Conservation (phyloP, 164 flowering plant species). For the Paratinospora sagittata region DNA sequence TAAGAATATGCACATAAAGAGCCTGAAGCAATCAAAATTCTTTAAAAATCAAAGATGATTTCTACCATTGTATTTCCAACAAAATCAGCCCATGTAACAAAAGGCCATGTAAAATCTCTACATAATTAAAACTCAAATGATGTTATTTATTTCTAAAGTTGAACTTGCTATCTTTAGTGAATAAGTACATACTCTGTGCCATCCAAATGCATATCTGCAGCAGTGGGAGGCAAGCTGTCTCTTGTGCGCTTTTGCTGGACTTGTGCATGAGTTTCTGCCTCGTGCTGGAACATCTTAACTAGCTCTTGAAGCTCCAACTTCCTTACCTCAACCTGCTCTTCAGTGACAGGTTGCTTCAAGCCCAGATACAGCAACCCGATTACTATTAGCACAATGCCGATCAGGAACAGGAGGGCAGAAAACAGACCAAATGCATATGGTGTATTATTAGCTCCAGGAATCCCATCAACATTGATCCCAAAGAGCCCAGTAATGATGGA, state of each 20-base stretch:
- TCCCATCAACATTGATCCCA: conserved; percentile 95
- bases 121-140: neutral
- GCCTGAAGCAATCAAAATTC: neutral
- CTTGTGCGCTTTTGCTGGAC: conserved; percentile 41
- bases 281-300: conserved; percentile 89
- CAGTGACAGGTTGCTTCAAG: conserved; percentile 53
- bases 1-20: neutral
- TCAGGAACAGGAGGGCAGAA: conserved; percentile 41
- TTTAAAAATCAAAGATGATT: neutral
- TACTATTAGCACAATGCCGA: conserved; percentile 55
- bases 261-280: conserved; percentile 89
- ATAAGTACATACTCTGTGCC: conserved; percentile 24
- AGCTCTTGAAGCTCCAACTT: conserved; percentile 74
- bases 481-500: conserved; percentile 83
- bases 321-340: conserved; percentile 63
- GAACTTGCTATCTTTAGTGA: conserved; percentile 6
- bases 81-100: neutral
- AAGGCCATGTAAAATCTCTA: neutral
- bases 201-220: conserved; percentile 21
- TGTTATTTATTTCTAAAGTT: neutral
- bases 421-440: conserved; percentile 89
- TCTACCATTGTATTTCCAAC: neutral
- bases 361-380: conserved; percentile 71
- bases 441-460: conserved; percentile 65
- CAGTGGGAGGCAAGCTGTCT: conserved; percentile 48